Conservation (phyloP, 306 rosid species). For the Benincasa hispida region DNA sequence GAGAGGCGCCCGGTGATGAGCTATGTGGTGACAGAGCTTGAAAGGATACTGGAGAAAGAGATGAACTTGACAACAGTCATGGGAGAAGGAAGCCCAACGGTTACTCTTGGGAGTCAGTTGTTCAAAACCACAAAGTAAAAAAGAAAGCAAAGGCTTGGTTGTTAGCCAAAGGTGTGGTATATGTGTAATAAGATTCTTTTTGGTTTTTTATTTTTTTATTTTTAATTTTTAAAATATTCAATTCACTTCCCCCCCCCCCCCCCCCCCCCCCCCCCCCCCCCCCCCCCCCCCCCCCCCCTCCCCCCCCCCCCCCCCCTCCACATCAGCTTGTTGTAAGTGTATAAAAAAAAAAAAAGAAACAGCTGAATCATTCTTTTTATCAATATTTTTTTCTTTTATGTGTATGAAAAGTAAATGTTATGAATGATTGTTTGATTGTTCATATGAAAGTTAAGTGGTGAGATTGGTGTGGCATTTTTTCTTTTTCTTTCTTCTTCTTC, state of each 20-base stretch:
- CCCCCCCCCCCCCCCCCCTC: conserved; percentile 6
- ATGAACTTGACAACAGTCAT: conserved; percentile 62
- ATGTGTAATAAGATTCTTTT: conserved; percentile 21
- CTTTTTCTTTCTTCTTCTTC: too few relatives aligned
- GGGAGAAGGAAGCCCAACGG: conserved; percentile 81
- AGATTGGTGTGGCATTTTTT: conserved; percentile 25
- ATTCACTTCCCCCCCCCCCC: conserved; percentile 5
- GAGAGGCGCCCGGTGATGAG: conserved; percentile 72
- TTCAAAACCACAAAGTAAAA: conserved; percentile 35
- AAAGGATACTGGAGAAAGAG: conserved; percentile 65
- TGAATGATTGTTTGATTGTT: conserved; percentile 42
- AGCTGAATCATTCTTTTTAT: conserved; percentile 25
- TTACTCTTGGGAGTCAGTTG: conserved; percentile 65
- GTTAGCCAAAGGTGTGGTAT: conserved; percentile 19
- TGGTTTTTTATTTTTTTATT: background rate
- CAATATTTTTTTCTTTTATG: conserved; percentile 14
- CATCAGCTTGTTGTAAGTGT: conserved; percentile 48
- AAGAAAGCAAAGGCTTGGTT: conserved; percentile 4
- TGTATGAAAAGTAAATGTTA: conserved; percentile 24
- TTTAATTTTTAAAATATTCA: background rate
- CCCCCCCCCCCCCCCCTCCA: conserved; percentile 11
- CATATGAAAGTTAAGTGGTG: conserved; percentile 31
- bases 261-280: conserved; percentile 10
- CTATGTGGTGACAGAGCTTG: conserved; percentile 63
- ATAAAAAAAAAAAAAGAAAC: conserved; percentile 38